These are phyloP conservation scores for Maudiozyma serrabonitensis DNA, from an alignment of 805 yeast genomes.

Conservation along the genomic window DNA sequence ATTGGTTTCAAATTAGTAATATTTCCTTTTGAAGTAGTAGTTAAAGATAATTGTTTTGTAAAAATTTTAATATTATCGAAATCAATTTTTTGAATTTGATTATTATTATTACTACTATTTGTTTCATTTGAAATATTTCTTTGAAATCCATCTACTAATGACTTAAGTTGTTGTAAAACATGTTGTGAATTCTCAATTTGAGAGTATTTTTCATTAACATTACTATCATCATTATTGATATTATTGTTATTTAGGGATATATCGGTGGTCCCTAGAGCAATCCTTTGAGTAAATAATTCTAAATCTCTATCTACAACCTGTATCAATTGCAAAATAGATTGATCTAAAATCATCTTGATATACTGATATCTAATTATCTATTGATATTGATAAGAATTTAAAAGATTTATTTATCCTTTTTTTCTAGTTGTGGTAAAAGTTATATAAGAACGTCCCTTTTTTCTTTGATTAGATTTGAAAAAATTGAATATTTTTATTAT, in stretches of 20 bases:
- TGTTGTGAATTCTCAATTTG: slow-evolving; percentile 8
- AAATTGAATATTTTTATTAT: no score
- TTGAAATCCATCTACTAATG: slow-evolving; percentile 4
- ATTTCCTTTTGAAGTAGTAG: not conserved
- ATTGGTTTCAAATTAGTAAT: not conserved
- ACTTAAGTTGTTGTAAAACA: slow-evolving; percentile 8
- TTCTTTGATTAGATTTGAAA: no score
- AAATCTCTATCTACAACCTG: not conserved
- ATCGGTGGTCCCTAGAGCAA: not conserved
- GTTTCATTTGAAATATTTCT: not conserved
- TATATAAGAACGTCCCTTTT: no score
- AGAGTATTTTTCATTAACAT: not conserved
- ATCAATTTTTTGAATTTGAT: not conserved
- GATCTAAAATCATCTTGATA: not conserved
- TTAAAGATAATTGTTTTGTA: not conserved
- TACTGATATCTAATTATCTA: no score
- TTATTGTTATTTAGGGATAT: not conserved
- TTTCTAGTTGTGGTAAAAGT: no score
- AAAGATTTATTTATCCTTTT: no score
- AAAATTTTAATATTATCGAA: not conserved
- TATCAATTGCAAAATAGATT: not conserved
- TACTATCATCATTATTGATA: not conserved
- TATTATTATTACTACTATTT: not conserved
- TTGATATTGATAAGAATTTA: no score
- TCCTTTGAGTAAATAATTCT: not conserved